Evolutionary conservation across 305 asterid species (phyloP).

Genomic region (Coffea humblotiana): DNA sequence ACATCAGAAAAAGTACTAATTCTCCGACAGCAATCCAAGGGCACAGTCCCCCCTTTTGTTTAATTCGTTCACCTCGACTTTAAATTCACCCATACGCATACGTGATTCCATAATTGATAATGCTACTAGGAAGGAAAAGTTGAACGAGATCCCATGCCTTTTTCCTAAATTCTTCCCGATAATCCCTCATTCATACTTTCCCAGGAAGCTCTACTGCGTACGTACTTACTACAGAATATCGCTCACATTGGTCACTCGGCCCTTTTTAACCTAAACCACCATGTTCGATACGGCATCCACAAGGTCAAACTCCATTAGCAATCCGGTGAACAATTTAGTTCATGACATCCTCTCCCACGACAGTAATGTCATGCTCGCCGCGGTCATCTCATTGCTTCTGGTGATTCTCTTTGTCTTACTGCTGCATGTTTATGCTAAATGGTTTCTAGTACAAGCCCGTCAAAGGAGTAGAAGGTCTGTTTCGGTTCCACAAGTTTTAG

Average conservation of each 20-base stretch:
- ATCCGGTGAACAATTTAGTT: constrained; percentile 11
- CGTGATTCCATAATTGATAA: neutral
- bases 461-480: constrained; percentile 21
- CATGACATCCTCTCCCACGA: constrained; percentile 29
- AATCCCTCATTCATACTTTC: neutral
- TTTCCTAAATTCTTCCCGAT: constrained; percentile 6
- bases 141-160: constrained; percentile 3
- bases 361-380: constrained; percentile 42
- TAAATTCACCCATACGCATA: constrained; percentile 32
- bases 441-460: constrained; percentile 40
- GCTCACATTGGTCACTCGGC: neutral
- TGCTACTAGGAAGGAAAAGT: neutral
- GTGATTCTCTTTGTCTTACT: constrained; percentile 44
- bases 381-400: constrained; percentile 42
- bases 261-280: neutral
- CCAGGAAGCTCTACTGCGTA: neutral
- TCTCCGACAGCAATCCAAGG: constrained; percentile 6
- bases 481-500: constrained; percentile 22
- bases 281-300: constrained; percentile 8
- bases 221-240: neutral
- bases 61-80: constrained; percentile 22
- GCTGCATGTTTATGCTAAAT: constrained; percentile 49
- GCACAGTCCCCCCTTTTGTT: constrained; percentile 5
- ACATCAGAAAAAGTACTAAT: neutral
- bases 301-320: neutral